Base-by-base conservation (phyloP, 306 rosid species). In the Urtica urens region DNA sequence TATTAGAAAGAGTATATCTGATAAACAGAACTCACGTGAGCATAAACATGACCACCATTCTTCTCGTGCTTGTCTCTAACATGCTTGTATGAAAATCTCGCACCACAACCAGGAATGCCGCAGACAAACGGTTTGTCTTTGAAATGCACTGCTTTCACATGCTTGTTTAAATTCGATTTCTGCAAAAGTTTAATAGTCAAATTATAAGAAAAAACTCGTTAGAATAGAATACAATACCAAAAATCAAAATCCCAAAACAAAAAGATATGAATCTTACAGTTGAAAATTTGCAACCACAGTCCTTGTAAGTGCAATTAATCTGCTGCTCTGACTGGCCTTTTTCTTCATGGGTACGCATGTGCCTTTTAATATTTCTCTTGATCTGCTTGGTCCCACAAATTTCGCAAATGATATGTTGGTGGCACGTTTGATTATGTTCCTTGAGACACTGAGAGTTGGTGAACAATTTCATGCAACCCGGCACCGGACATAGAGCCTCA, bases 71-170 rank as follows among this genome's bases (percentile, higher is more conserved):
- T 84, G 39, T 90, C 87, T 68, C 97, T 63, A 28, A 90, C 97
- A 1, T 90, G 97, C 62, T 84, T 90, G 74, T 81, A 82, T 7
- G 93, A 68, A 46, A 90, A 90, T 46, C 87, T 84, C 95, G 72
- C 64, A 51, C 84, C 83, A 58, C 97, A 88, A 55, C 79, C 75
- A n/a, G 74, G 46, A 65, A 84, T 76, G 55, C 86, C 54, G 46
- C 97, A 90, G 8, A 50, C 58, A 50, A 68, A 90, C 7, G 82
- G 95, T 37, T 69, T 90, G 2, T 19, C 48, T 24, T 73, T 42
- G 1, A 74, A 63, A 65, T 90, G 97, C 60, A 73, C 93, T 22
- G 73, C 97, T 68, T 71, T 84, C 57, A 65, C 58, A 56, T 88
- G 97, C 37, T 51, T 77, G 8, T 28, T 66, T 31, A 84, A 95